Evolutionary conservation across 2,329 filamentous ascomycete species (phyloP).

Genomic region (Cryphonectria parasitica): DNA sequence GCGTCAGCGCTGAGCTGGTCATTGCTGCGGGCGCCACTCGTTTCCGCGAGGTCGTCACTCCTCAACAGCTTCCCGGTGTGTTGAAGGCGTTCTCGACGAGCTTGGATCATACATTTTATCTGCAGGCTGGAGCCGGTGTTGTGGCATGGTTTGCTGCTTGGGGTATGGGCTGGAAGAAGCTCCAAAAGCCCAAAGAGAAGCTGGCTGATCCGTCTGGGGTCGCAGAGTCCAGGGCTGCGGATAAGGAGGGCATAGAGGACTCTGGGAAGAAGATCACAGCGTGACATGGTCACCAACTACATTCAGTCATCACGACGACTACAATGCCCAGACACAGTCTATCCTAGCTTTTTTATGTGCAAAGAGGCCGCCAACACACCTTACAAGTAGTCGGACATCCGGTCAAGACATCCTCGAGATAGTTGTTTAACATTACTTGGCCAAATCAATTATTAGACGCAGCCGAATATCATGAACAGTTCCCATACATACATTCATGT

Average conservation of each 20-base stretch:
- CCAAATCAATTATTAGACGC: too few relatives aligned
- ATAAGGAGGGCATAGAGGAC: neutral
- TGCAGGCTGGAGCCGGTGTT: conserved; percentile 14
- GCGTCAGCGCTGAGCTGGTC: conserved; percentile 38
- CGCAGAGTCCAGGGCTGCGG: neutral
- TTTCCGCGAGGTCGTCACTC: conserved; percentile 40
- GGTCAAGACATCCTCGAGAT: neutral
- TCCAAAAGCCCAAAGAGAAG: conserved; percentile 35
- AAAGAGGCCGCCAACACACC: neutral
- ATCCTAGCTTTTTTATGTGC: neutral
- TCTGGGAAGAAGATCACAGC: neutral
- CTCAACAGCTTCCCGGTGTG: conserved; percentile 40
- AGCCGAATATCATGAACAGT: neutral
- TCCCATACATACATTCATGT: too few relatives aligned
- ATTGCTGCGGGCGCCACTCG: conserved; percentile 49
- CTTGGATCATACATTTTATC: conserved; percentile 38
- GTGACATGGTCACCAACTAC: neutral
- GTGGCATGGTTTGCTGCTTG: conserved; percentile 16
- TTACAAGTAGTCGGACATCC: neutral
- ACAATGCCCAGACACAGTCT: neutral
- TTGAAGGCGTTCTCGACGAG: conserved; percentile 47
- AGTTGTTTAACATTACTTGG: neutral
- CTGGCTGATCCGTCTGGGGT: neutral
- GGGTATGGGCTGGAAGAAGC: conserved; percentile 36
- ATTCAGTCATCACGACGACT: neutral